These are phyloP conservation scores for Sporisorium sorghi DNA, from an alignment of 1,284 basidiomycete genomes.

Conservation along the genomic window DNA sequence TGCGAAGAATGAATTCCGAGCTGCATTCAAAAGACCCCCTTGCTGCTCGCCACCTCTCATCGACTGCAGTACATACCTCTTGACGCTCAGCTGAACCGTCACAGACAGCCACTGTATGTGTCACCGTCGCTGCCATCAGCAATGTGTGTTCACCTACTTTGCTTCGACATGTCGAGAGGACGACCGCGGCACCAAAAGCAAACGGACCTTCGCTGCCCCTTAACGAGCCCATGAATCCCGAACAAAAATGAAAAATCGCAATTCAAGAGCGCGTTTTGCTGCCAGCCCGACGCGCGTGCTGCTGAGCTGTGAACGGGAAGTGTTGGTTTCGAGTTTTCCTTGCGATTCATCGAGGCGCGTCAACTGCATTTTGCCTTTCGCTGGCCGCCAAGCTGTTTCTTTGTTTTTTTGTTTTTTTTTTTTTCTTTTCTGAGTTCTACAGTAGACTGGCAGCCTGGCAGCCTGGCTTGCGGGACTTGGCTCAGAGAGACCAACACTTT, in stretches of 20 bases:
- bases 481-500: slow-evolving; percentile 43
- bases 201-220: too few species aligned
- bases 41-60: slow-evolving; percentile 3
- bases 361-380: slow-evolving; percentile 20
- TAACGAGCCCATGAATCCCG: too few species aligned
- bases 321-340: slow-evolving; percentile 14
- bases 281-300: neutral
- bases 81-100: too few species aligned
- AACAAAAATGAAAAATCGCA: too few species aligned
- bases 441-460: neutral
- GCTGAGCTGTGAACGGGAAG: neutral
- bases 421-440: neutral
- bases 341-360: slow-evolving; percentile 34
- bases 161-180: too few species aligned
- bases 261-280: neutral
- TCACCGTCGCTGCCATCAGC: too few species aligned
- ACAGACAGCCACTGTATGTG: too few species aligned
- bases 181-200: too few species aligned
- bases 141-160: too few species aligned
- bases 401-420: neutral
- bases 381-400: too few species aligned
- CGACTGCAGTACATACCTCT: neutral
- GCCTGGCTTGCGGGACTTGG: slow-evolving; percentile 4
- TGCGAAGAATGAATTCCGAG: neutral
- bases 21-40: neutral